phyloP scores from a whole-genome alignment of 2,329 filamentous ascomycete species.

The Torrubiellomyces zombiae region DNA sequence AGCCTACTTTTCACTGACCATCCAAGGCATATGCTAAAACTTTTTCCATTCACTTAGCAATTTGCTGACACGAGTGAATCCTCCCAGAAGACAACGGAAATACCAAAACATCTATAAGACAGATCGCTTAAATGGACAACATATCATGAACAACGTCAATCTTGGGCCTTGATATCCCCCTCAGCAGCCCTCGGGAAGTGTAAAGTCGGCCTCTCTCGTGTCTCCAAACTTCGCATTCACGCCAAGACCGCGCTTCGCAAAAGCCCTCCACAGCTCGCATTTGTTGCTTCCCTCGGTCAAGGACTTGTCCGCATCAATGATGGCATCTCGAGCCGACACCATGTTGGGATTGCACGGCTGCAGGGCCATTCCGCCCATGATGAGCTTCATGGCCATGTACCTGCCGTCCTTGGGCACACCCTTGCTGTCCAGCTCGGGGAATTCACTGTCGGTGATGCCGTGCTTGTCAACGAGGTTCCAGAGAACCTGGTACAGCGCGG shows the following conservation, averaged over 20 bases:
- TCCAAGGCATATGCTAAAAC: no score
- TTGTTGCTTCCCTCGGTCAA: constrained; percentile 32
- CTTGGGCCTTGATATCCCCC: no score
- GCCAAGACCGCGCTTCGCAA: constrained; percentile 40
- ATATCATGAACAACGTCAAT: no score
- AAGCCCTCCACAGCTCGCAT: constrained; percentile 36
- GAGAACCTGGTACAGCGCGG: constrained; percentile 36
- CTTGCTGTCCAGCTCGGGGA: constrained; percentile 22
- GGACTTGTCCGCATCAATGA: constrained; percentile 35
- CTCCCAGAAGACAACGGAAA: no score
- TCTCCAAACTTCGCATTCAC: constrained; percentile 14
- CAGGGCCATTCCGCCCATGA: constrained; percentile 33
- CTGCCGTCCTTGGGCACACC: constrained; percentile 35
- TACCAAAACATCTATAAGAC: no score
- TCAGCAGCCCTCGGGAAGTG: constrained; percentile 11
- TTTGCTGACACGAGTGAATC: no score
- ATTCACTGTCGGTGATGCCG: constrained; percentile 27
- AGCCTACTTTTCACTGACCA: no score
- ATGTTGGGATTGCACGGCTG: constrained; percentile 41
- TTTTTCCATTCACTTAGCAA: no score
- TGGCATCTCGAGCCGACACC: constrained; percentile 34
- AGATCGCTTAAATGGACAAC: no score
- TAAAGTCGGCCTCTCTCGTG: constrained; percentile 16
- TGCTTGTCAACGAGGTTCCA: constrained; percentile 42
- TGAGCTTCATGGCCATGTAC: constrained; percentile 34